Percentiles rank a stretch among this genome's conserved stretches.
These are phyloP conservation scores for Entomortierella chlamydospora DNA, from an alignment of 192 early-diverging fungal genomes.

Conservation along the genomic window DNA sequence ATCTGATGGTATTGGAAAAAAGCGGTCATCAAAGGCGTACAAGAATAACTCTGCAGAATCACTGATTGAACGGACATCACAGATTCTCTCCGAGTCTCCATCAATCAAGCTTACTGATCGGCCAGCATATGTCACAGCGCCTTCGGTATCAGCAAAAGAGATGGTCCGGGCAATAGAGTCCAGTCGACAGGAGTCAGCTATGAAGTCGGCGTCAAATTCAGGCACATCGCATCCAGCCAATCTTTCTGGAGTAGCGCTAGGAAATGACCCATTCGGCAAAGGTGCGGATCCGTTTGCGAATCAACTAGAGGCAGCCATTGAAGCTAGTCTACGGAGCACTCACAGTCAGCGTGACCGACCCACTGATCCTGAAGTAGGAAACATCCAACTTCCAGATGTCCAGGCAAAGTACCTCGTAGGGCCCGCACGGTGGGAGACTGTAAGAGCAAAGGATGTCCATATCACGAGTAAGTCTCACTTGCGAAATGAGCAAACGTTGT, in stretches of 20 bases:
- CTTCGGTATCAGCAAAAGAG: slow-evolving; percentile 32
- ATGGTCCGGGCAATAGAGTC: slow-evolving; percentile 48
- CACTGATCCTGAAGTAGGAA: background rate
- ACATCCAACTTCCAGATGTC: slow-evolving; percentile 25
- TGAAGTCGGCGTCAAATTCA: background rate
- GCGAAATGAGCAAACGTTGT: background rate
- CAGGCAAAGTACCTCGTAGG: slow-evolving; percentile 42
- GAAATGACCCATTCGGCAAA: slow-evolving; percentile 29
- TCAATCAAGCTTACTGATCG: background rate
- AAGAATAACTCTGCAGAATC: background rate
- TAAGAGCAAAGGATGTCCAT: slow-evolving; percentile 28
- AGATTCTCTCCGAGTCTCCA: background rate
- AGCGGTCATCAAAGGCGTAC: background rate
- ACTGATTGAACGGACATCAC: background rate
- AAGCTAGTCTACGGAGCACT: slow-evolving; percentile 11
- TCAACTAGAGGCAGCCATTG: slow-evolving; percentile 44
- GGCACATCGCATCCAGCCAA: background rate
- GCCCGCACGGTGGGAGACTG: slow-evolving; percentile 39
- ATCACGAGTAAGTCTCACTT: slow-evolving; percentile 30
- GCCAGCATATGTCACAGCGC: slow-evolving; percentile 23
- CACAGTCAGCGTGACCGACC: background rate
- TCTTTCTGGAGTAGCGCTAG: background rate
- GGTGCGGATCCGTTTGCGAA: slow-evolving; percentile 45
- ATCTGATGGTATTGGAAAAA: background rate
- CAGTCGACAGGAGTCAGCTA: slow-evolving; percentile 4